phyloP scores from a whole-genome alignment of 2,329 filamentous ascomycete genomes.

The Alternaria ethzedia region DNA sequence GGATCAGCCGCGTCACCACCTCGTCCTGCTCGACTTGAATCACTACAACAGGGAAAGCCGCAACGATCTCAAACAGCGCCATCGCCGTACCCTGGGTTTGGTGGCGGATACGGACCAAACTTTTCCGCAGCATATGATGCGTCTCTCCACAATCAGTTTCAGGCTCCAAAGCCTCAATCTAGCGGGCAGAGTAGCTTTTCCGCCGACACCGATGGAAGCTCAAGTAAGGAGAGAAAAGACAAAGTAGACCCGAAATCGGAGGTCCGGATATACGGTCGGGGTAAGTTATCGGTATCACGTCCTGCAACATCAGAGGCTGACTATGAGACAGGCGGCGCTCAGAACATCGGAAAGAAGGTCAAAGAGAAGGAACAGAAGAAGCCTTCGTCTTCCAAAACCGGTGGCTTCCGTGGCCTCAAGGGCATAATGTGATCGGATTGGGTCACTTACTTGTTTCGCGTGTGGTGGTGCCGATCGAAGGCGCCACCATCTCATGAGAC shows the following conservation, averaged over 20 bases:
- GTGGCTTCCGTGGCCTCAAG: slow-evolving; percentile 50
- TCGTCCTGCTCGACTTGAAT: slow-evolving; percentile 39
- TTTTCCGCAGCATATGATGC: slow-evolving; percentile 41
- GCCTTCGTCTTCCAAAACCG: slow-evolving; percentile 51
- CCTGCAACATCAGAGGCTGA: slow-evolving; percentile 40
- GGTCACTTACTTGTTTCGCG: not conserved
- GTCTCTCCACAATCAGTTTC: slow-evolving; percentile 36
- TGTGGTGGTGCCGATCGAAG: not conserved
- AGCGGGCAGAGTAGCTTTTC: slow-evolving; percentile 52
- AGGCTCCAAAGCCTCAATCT: slow-evolving; percentile 31
- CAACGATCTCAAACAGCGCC: slow-evolving; percentile 26
- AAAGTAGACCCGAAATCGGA: slow-evolving; percentile 58
- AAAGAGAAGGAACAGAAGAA: slow-evolving; percentile 56
- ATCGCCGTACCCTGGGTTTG: slow-evolving; percentile 31
- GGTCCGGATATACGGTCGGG: slow-evolving; percentile 61
- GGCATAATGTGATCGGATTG: slow-evolving; percentile 40
- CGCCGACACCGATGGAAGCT: slow-evolving; percentile 45
- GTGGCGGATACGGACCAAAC: slow-evolving; percentile 33
- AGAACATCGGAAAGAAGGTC: slow-evolving; percentile 62
- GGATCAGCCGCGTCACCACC: slow-evolving; percentile 24
- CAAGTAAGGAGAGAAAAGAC: slow-evolving; percentile 47
- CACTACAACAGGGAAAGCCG: slow-evolving; percentile 29
- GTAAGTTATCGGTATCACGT: slow-evolving; percentile 47
- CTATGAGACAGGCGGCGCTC: slow-evolving; percentile 54
- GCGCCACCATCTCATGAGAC: not conserved